Conservation (phyloP, 495 filamentous ascomycete genomes). For the Rusavskia elegans region DNA sequence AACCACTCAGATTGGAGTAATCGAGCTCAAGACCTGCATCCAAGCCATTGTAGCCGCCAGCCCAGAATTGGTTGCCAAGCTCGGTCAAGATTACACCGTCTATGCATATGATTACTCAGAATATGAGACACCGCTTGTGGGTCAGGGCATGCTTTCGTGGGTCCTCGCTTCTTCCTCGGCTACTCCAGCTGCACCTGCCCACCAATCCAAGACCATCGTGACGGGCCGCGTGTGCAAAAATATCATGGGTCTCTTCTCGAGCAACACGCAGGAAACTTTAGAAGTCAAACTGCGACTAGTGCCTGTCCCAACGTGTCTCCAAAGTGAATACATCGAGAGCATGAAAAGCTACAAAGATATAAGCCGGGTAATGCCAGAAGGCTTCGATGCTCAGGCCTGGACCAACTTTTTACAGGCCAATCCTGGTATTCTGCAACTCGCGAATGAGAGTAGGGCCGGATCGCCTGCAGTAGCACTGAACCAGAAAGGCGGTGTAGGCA, state of each 20-base stretch:
- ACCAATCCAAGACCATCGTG: slow-evolving; percentile 56
- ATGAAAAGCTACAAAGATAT: slow-evolving; percentile 45
- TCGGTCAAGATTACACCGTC: slow-evolving; percentile 83
- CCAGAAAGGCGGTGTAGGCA: slow-evolving; percentile 29
- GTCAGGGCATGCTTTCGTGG: slow-evolving; percentile 91
- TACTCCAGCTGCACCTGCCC: slow-evolving; percentile 36
- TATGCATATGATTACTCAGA: slow-evolving; percentile 97
- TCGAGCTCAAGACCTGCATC: slow-evolving; percentile 81
- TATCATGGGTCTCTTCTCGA: slow-evolving; percentile 63
- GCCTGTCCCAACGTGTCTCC: slow-evolving; percentile 59
- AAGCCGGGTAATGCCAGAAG: slow-evolving; percentile 42
- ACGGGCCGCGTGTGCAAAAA: slow-evolving; percentile 85
- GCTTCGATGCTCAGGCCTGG: slow-evolving; percentile 57
- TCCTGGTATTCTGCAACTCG: slow-evolving; percentile 20
- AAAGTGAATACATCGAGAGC: slow-evolving; percentile 50
- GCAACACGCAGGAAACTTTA: slow-evolving; percentile 72
- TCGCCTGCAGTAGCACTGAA: slow-evolving; percentile 5
- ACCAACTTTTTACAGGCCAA: slow-evolving; percentile 46
- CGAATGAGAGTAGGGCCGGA: slow-evolving; percentile 9
- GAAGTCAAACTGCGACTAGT: slow-evolving; percentile 87
- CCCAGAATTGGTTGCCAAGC: slow-evolving; percentile 71
- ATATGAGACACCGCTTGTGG: slow-evolving; percentile 78
- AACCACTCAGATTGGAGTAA: slow-evolving; percentile 61
- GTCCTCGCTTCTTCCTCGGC: slow-evolving; percentile 48
- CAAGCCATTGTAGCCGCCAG: slow-evolving; percentile 73